Conservation (phyloP, 2,329 filamentous ascomycete species). For the Plenodomus tracheiphilus region DNA sequence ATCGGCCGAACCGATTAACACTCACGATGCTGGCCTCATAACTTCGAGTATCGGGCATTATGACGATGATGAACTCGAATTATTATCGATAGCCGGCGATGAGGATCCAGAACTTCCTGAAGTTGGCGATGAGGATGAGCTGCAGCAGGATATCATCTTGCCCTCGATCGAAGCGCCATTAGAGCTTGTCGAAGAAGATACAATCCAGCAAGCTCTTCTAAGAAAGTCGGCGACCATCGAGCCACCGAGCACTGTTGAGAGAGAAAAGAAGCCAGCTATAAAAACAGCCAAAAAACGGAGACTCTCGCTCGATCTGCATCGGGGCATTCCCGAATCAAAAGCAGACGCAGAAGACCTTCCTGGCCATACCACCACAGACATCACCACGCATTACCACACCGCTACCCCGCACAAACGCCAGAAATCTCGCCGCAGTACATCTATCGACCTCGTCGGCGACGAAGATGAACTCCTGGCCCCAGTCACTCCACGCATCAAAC, state of each 20-base stretch:
- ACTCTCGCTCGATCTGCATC: not conserved
- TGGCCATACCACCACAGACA: not conserved
- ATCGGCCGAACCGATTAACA: not conserved
- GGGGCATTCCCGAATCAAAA: not conserved
- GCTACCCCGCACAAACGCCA: conserved; percentile 1
- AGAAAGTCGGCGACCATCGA: conserved; percentile 7
- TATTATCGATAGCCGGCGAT: conserved; percentile 27
- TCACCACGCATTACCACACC: conserved; percentile 11
- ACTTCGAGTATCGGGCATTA: conserved; percentile 24
- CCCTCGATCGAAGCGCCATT: conserved; percentile 27
- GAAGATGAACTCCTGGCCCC: conserved; percentile 7
- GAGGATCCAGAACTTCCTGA: conserved; percentile 10
- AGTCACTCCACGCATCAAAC: conserved; percentile 21
- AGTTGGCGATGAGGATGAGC: conserved; percentile 4
- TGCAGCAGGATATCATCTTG: conserved; percentile 20
- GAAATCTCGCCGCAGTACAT: not conserved
- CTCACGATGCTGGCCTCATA: not conserved
- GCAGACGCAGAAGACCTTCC: not conserved
- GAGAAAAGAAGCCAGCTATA: not conserved
- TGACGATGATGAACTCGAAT: conserved; percentile 32
- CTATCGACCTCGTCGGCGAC: conserved; percentile 8
- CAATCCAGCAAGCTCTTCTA: conserved; percentile 13
- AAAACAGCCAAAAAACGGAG: not conserved
- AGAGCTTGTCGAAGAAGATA: conserved; percentile 17
- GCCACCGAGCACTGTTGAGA: not conserved